Evolutionary conservation across 352 stramenopile genomes (phyloP), one percentile per base, ranked within the genome.

Genomic region (Globisporangium uncinulatum): DNA sequence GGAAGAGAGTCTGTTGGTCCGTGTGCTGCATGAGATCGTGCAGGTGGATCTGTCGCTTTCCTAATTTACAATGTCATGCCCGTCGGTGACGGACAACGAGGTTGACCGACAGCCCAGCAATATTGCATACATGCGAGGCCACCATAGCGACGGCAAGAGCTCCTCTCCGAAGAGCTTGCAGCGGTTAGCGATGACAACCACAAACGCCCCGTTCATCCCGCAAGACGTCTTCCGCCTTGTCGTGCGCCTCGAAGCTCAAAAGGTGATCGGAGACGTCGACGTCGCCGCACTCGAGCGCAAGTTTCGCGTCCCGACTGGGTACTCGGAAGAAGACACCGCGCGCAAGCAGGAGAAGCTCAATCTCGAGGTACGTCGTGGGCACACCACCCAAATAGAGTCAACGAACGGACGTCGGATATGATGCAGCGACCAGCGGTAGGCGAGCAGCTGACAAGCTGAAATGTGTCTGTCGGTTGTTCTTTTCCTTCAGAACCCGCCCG

Each of bases 201-300:
- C 8, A 53, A 13, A 36, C 20, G 41, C 51, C 34, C 76, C 79
- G 17, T 84, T 88, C 57, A 48, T 92, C 3, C 60, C 82, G 37
- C 71, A 69, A 39, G 82, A 92, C 20, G 70, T 88, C 32, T 92
- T 92, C 59, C 72, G 76, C 6, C 56, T 89, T n/a, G 59, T 92
- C 31, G 61, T 89, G 32, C 67, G 65, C 4, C 72, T 92, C 7
- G 82, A 92, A 36, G 60, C 64, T 1, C 76, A 89, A 42, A 83
- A 87, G 61, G 63, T 66, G 1, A 62, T 84, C 5, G 56, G 47
- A 13, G 71, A 84, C 10, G 71, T 86, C 11, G 76, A 89, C 46
- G 62, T 82, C 9, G 39, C 51, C 15, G 61, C 69, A n/a, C 67
- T 92, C 11, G 75, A 88, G 48, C 59, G 66, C 36, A 76, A 71